phyloP scores from a whole-genome alignment of 1,284 basidiomycete species.

The Ustilago curta region DNA sequence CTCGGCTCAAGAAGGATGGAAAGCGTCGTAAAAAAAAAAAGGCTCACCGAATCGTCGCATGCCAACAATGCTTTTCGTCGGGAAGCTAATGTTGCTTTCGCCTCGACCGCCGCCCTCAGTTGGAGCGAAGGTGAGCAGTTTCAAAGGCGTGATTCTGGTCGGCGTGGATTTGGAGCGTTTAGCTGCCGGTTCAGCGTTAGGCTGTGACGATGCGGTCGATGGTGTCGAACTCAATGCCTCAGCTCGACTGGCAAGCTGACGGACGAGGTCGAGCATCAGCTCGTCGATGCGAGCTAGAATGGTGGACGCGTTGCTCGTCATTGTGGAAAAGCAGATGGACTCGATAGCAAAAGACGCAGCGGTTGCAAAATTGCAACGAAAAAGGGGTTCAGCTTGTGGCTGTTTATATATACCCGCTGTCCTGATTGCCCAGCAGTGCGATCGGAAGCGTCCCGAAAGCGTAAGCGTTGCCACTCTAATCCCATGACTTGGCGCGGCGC shows the following conservation, averaged over 20 bases:
- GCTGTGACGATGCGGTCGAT: no score
- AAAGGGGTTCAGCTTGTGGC: no score
- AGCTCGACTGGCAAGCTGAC: constrained; percentile 15
- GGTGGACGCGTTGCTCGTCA: neutral
- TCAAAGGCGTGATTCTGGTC: constrained; percentile 1
- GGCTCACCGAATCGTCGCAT: constrained; percentile 28
- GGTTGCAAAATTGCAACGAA: neutral
- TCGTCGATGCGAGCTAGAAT: constrained; percentile 25
- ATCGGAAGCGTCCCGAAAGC: constrained; percentile 11
- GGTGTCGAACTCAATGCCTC: neutral
- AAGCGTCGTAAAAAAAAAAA: neutral
- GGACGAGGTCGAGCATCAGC: constrained; percentile 16
- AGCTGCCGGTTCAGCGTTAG: no score
- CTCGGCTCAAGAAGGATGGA: neutral
- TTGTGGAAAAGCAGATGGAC: neutral
- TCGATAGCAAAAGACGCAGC: neutral
- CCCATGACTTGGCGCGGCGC: neutral
- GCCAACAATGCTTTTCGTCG: constrained; percentile 12
- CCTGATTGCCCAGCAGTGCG: neutral
- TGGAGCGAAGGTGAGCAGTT: neutral
- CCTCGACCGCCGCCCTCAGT: neutral
- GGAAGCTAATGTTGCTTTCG: constrained; percentile 13
- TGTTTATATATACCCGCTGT: neutral
- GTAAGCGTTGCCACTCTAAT: neutral
- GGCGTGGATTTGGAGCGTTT: constrained; percentile 3